These are phyloP conservation scores for Leonotis leonurus DNA, from an alignment of 257 asterid species.

Conservation along the genomic window DNA sequence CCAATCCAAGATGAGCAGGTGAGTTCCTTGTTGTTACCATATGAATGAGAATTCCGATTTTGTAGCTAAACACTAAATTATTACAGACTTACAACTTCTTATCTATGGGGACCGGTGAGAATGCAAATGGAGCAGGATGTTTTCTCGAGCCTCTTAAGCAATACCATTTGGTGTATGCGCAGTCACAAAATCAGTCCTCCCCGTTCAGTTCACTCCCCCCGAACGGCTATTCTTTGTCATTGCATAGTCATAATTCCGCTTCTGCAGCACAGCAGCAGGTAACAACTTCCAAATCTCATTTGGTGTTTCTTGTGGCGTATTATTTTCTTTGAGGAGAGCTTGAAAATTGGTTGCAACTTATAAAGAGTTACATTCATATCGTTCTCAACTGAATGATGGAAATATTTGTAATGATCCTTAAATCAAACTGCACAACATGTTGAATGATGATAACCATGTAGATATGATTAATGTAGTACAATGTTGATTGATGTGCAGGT, in stretches of 20 bases:
- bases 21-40: constrained; percentile 3
- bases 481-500: constrained; percentile 24
- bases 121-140: constrained; percentile 18
- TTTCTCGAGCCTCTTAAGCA: constrained; percentile 19
- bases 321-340: no score
- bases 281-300: no score
- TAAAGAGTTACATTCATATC: no score
- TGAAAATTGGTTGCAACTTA: no score
- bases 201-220: constrained; percentile 33
- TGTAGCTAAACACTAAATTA: constrained; percentile 8
- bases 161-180: constrained; percentile 20
- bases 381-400: neutral
- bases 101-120: constrained; percentile 29
- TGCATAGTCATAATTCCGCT: constrained; percentile 30
- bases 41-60: neutral
- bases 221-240: constrained; percentile 38
- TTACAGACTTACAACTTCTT: constrained; percentile 43
- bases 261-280: constrained; percentile 48
- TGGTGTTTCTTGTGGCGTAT: no score
- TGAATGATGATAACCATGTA: neutral
- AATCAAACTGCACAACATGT: neutral
- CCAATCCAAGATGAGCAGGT: constrained; percentile 56
- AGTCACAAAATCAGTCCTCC: constrained; percentile 30
- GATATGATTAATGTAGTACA: neutral
- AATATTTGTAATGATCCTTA: neutral